Percentiles rank a stretch among this genome's conserved stretches.
Evolutionary conservation across 805 yeast species (phyloP).

Genomic region (Starmerella sp.): DNA sequence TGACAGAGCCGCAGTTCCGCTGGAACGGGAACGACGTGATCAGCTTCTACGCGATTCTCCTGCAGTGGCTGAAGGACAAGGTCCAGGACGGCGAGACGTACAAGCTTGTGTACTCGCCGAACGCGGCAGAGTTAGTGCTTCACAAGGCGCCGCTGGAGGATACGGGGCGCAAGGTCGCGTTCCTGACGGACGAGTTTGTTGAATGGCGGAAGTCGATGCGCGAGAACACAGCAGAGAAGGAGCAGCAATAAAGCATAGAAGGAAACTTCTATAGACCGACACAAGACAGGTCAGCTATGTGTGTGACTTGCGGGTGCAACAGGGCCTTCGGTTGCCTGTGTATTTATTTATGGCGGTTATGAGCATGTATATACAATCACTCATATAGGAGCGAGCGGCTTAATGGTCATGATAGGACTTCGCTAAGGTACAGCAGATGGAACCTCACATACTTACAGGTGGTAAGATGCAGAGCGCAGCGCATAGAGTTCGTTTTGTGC

Average conservation of each 20-base stretch:
- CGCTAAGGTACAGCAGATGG: too few relatives aligned
- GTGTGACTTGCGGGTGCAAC: too few relatives aligned
- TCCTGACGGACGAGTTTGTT: conserved; percentile 21
- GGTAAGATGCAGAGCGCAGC: too few relatives aligned
- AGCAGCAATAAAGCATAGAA: not conserved
- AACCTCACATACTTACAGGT: too few relatives aligned
- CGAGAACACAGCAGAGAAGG: not conserved
- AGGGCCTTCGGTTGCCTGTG: too few relatives aligned
- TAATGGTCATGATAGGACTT: too few relatives aligned
- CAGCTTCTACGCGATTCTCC: conserved; percentile 74
- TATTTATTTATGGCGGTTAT: too few relatives aligned
- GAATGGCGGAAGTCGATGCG: conserved; percentile 17
- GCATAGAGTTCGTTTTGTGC: too few relatives aligned
- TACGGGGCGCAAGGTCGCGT: conserved; percentile 19
- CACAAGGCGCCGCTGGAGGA: conserved; percentile 7
- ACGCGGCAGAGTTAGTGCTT: conserved; percentile 14
- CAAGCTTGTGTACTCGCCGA: conserved; percentile 10
- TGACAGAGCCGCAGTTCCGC: conserved; percentile 15
- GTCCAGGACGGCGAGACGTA: conserved; percentile 43
- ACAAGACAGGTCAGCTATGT: too few relatives aligned
- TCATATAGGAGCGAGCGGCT: too few relatives aligned
- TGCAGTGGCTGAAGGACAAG: conserved; percentile 59
- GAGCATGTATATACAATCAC: too few relatives aligned
- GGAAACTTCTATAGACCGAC: too few relatives aligned
- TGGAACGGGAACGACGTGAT: conserved; percentile 69